Conservation (phyloP, 805 yeast species). For the Ogataea parapolymorpha region DNA sequence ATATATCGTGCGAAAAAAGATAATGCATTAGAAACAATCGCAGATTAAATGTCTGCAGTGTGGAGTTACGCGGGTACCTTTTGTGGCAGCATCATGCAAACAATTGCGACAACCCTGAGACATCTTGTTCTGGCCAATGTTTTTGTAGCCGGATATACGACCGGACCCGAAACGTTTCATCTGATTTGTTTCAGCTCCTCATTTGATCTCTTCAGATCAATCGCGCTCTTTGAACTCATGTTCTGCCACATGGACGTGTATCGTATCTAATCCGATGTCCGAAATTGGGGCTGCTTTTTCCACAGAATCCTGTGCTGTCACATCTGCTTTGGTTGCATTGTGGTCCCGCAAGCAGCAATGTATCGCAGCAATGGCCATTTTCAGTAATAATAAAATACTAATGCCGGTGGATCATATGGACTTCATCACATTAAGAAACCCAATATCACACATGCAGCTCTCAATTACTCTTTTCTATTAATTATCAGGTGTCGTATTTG, state of each 20-base stretch:
- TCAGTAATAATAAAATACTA: not conserved
- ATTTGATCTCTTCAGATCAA: not conserved
- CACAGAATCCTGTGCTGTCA: not conserved
- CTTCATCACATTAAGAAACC: not conserved
- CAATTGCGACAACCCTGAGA: not conserved
- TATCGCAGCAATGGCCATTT: not conserved
- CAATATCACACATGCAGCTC: not conserved
- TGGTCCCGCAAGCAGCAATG: conserved; percentile 1
- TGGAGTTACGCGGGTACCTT: conserved; percentile 1
- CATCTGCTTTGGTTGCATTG: not conserved
- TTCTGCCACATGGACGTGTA: too few relatives aligned
- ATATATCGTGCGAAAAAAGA: conserved; percentile 2
- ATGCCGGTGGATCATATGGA: conserved; percentile 1
- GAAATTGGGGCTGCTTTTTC: too few relatives aligned
- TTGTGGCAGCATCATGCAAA: conserved; percentile 6
- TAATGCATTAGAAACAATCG: conserved; percentile 5
- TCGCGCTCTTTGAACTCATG: too few relatives aligned
- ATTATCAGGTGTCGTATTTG: not conserved
- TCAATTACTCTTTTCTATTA: not conserved
- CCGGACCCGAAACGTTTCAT: not conserved
- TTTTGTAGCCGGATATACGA: not conserved
- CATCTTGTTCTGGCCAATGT: not conserved
- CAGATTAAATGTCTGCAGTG: conserved; percentile 7
- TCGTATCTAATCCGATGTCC: too few relatives aligned
- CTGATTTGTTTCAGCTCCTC: not conserved